These are phyloP conservation scores for Tulasnella sp. DNA, from an alignment of 768 basidiomycete species.

Conservation along the genomic window DNA sequence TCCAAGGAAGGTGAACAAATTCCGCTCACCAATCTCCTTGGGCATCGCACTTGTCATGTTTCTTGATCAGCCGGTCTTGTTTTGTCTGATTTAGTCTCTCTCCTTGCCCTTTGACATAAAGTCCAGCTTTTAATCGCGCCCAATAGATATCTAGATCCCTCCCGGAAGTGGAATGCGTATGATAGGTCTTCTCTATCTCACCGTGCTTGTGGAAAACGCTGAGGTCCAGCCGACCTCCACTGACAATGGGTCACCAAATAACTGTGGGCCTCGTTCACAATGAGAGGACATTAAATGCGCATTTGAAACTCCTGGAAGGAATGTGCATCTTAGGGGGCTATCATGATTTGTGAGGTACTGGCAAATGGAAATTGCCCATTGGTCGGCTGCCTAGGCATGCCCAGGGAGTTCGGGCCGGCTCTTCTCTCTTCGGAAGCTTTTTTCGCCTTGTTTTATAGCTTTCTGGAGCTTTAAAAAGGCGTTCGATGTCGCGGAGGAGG, in stretches of 20 bases:
- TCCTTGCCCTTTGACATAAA: not conserved
- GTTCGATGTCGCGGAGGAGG: too few species aligned
- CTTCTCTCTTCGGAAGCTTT: too few species aligned
- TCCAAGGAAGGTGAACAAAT: too few species aligned
- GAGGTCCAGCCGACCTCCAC: not conserved
- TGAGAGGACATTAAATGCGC: not conserved
- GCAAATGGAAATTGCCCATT: too few species aligned
- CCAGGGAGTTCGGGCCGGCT: too few species aligned
- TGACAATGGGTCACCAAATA: not conserved
- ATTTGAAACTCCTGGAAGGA: too few species aligned
- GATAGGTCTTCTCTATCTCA: not conserved
- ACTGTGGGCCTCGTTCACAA: not conserved
- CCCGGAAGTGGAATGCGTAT: not conserved
- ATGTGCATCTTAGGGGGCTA: too few species aligned
- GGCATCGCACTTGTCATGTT: not conserved
- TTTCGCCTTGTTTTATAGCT: too few species aligned
- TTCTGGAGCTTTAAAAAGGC: too few species aligned
- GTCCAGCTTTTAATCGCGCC: not conserved
- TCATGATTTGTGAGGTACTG: too few species aligned
- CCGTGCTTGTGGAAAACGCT: not conserved
- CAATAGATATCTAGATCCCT: not conserved
- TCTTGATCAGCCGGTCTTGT: not conserved
- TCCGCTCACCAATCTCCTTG: too few species aligned
- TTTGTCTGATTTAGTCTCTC: not conserved
- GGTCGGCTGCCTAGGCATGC: too few species aligned